Base-by-base conservation (phyloP, 306 rosid species). In the Amphicarpaea edgeworthii region DNA sequence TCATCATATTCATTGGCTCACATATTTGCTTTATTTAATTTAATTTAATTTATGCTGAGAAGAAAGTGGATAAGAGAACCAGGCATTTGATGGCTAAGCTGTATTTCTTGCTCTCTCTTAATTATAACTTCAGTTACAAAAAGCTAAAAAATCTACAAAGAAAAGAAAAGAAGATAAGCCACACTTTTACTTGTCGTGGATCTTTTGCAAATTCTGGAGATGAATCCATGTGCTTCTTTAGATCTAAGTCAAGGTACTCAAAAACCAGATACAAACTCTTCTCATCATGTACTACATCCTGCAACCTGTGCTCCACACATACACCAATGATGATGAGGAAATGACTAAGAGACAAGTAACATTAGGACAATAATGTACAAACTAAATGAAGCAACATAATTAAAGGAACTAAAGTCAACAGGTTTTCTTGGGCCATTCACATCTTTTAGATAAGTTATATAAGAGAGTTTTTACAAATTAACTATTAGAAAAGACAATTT, bases 161-260 rank as follows among this genome's bases (percentile, higher is more conserved):
- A 21, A 32, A 80, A 51, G 1, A 24, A 32, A 32, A 50, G 71
- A 79, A 77, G 80, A 19, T 51, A 57, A 23, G 82, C 59, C 66
- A 62, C 76, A 88, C 98, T 81, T 92, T 94, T 60, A 92, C 76
- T 88, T 92, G 98, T 50, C 88, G 92, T 12, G 49, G 90, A 76
- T 94, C 97, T 79, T 88, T 92, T 49, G 92, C 76, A n/a, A 94
- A 94, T 8, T 92, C 98, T 34, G 98, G 98, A 82, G 88, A 81
- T 50, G 98, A 90, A 74, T 94, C 98, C 98, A 94, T 94, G 82
- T 90, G 90, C 87, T 92, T 92, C 96, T 94, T 94, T 84, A 94
- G 84, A 88, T 94, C 98, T 84, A 94, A 88, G 86, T 94, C 98
- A 78, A 94, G 90, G 79, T 88, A 94, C 89, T 94, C 98, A 79